Evolutionary conservation across 2,329 filamentous ascomycete species (phyloP).

Genomic region (Fusarium miscanthi): DNA sequence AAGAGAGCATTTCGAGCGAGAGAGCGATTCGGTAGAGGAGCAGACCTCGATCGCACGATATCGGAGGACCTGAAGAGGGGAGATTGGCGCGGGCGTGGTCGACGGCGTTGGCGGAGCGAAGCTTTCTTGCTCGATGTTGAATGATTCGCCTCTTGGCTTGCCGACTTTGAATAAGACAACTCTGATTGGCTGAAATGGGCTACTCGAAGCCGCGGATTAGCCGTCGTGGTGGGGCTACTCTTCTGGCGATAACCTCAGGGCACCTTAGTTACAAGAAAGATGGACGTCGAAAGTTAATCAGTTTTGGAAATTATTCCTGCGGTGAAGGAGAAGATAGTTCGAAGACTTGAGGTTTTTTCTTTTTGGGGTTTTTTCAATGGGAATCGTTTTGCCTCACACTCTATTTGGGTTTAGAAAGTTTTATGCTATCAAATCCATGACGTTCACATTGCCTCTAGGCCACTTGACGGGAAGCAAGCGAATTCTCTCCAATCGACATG

Average conservation of each 20-base stretch:
- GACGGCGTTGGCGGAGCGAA: slow-evolving; percentile 27
- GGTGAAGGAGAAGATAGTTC: background rate
- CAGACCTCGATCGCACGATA: slow-evolving; percentile 34
- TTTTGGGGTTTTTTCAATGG: background rate
- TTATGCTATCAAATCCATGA: slow-evolving; percentile 14
- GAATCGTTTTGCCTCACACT: slow-evolving; percentile 4
- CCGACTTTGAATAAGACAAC: slow-evolving; percentile 43
- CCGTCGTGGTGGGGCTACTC: slow-evolving; percentile 31
- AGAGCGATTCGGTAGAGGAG: slow-evolving; percentile 32
- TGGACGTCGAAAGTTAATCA: background rate
- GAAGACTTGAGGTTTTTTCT: too few species aligned
- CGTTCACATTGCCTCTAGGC: slow-evolving; percentile 16
- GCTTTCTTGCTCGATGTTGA: slow-evolving; percentile 46
- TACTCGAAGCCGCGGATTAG: slow-evolving; percentile 44
- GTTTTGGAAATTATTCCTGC: background rate
- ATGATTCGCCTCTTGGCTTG: slow-evolving; percentile 47
- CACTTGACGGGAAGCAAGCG: background rate
- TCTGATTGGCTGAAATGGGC: slow-evolving; percentile 45
- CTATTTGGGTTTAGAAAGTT: background rate
- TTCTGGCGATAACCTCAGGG: slow-evolving; percentile 22
- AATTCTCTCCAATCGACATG: slow-evolving; percentile 1
- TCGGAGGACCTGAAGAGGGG: slow-evolving; percentile 24
- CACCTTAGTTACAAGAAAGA: background rate
- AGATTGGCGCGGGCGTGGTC: slow-evolving; percentile 28
- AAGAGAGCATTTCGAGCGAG: slow-evolving; percentile 57